phyloP scores from a whole-genome alignment of 495 filamentous ascomycete species.

The Baudoinia panamericana region DNA sequence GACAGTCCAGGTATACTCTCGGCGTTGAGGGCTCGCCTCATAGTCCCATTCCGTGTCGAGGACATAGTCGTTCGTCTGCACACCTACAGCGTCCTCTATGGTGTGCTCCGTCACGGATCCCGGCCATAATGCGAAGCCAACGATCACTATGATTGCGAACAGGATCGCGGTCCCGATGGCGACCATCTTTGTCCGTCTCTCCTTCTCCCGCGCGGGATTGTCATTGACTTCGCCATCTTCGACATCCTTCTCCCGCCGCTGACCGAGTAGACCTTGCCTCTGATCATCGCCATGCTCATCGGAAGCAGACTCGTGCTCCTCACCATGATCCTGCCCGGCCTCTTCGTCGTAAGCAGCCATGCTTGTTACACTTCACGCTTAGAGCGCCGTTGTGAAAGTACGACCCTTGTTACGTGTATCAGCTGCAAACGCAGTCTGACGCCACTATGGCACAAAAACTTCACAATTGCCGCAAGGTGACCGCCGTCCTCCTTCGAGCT shows the following conservation, averaged over 20 bases:
- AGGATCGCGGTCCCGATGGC: neutral
- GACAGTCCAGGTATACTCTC: conserved; percentile 39
- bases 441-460: too few species aligned
- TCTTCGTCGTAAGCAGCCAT: neutral
- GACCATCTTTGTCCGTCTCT: conserved; percentile 1
- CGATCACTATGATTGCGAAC: conserved; percentile 2
- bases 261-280: conserved; percentile 7
- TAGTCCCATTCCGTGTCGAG: conserved; percentile 38
- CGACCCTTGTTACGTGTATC: too few species aligned
- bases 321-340: neutral
- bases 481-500: too few species aligned
- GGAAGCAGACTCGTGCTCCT: too few species aligned
- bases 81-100: neutral
- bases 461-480: too few species aligned
- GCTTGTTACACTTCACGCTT: too few species aligned
- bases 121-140: conserved; percentile 8
- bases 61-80: conserved; percentile 30
- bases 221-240: neutral
- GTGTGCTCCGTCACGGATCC: neutral
- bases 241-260: conserved; percentile 1
- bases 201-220: neutral
- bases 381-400: too few species aligned
- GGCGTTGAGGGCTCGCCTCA: conserved; percentile 27
- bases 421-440: too few species aligned
- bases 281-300: too few species aligned